Evolutionary conservation across 306 rosid species (phyloP).

Genomic region (Macrotyloma uniflorum): DNA sequence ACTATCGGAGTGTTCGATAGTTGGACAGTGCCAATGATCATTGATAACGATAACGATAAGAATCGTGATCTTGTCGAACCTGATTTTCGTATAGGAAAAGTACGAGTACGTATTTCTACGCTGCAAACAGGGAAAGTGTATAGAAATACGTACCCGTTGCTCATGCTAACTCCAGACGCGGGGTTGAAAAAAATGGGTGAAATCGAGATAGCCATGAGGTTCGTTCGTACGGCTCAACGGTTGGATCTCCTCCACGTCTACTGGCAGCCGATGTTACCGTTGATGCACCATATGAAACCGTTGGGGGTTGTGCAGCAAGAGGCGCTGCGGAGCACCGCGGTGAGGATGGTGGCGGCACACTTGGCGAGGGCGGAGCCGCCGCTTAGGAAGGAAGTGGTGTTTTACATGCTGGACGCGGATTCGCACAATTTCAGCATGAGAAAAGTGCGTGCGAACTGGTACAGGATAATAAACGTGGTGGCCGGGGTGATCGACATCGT

Average conservation of each 20-base stretch:
- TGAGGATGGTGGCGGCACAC: constrained; percentile 62
- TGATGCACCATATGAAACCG: constrained; percentile 86
- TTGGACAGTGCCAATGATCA: constrained; percentile 17
- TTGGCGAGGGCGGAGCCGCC: constrained; percentile 84
- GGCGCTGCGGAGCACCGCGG: constrained; percentile 58
- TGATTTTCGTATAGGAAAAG: constrained; percentile 70
- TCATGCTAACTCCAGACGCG: constrained; percentile 43
- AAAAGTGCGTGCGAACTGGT: constrained; percentile 80
- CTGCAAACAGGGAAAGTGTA: constrained; percentile 67
- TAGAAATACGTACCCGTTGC: constrained; percentile 62
- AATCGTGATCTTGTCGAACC: constrained; percentile 21
- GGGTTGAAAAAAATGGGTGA: constrained; percentile 84
- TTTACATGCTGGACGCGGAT: constrained; percentile 78
- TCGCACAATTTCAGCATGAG: constrained; percentile 74
- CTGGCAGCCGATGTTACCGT: constrained; percentile 70
- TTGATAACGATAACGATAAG: constrained; percentile 34
- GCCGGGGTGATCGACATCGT: constrained; percentile 58
- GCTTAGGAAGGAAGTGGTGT: constrained; percentile 61
- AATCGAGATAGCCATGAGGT: constrained; percentile 73
- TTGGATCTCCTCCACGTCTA: constrained; percentile 79
- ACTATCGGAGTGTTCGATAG: constrained; percentile 78
- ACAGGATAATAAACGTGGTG: constrained; percentile 61
- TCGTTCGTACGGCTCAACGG: constrained; percentile 51
- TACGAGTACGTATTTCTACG: constrained; percentile 71
- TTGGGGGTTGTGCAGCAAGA: constrained; percentile 78